Evolutionary conservation across 495 filamentous ascomycete genomes (phyloP).

Genomic region (Haplographium delicatum): DNA sequence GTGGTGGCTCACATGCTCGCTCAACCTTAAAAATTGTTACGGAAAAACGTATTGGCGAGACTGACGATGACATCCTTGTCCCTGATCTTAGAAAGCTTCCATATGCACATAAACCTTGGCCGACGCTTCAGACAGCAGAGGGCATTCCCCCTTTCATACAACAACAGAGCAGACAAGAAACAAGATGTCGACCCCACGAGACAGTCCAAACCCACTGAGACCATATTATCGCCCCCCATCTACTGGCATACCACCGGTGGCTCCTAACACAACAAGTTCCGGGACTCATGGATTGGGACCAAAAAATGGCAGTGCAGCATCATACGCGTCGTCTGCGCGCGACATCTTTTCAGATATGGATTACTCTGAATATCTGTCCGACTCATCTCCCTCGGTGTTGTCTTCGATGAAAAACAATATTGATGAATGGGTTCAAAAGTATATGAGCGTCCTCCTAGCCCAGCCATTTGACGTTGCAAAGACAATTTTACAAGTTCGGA

Average conservation of each 20-base stretch:
- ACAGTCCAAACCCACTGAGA: slow-evolving; percentile 79
- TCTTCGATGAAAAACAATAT: slow-evolving; percentile 66
- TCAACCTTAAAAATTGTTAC: slow-evolving; percentile 12
- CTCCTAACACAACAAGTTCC: slow-evolving; percentile 34
- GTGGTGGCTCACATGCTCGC: background rate
- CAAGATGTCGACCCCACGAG: slow-evolving; percentile 40
- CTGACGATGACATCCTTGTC: slow-evolving; percentile 18
- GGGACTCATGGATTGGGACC: slow-evolving; percentile 29
- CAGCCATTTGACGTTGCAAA: slow-evolving; percentile 98
- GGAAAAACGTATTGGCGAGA: slow-evolving; percentile 3
- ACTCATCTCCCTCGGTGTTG: slow-evolving; percentile 66
- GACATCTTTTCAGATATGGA: slow-evolving; percentile 83
- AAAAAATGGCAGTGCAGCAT: slow-evolving; percentile 41
- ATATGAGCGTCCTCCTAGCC: slow-evolving; percentile 74
- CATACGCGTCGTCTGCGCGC: slow-evolving; percentile 70
- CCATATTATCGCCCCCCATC: slow-evolving; percentile 92
- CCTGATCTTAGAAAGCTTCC: background rate
- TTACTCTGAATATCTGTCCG: slow-evolving; percentile 79
- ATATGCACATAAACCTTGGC: slow-evolving; percentile 11
- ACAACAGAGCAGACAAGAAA: slow-evolving; percentile 8
- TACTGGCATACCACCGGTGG: slow-evolving; percentile 52
- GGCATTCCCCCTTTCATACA: background rate
- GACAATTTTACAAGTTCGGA: slow-evolving; percentile 78
- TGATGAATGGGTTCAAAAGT: slow-evolving; percentile 81
- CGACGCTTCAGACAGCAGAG: background rate